Evolutionary conservation across 139 green algal genomes (phyloP).

Genomic region (Zygnema cylindricum): DNA sequence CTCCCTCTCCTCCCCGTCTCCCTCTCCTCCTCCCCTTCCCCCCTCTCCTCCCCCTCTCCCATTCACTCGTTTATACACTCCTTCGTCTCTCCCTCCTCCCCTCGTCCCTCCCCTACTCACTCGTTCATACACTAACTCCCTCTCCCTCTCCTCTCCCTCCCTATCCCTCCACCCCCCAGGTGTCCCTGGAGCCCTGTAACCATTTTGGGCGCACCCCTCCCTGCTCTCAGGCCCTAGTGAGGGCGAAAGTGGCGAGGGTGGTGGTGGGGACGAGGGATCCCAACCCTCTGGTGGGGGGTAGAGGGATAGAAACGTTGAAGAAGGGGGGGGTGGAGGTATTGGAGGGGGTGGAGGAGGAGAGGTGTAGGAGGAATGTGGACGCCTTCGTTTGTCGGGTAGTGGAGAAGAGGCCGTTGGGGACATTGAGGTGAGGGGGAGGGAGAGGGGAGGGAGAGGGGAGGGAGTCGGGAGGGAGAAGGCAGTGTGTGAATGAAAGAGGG

Average conservation of each 20-base stretch:
- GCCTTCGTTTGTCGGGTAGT: constrained; percentile 59
- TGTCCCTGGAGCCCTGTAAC: constrained; percentile 98
- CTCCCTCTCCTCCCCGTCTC: too few relatives aligned
- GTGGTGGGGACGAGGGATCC: constrained; percentile 65
- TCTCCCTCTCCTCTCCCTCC: too few relatives aligned
- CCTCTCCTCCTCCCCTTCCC: too few relatives aligned
- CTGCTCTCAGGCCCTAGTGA: constrained; percentile 88
- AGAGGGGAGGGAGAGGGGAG: too few relatives aligned
- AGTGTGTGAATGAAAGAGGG: not conserved
- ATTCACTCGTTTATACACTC: too few relatives aligned
- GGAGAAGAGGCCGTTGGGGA: constrained; percentile 13
- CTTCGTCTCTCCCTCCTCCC: too few relatives aligned
- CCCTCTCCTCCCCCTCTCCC: too few relatives aligned
- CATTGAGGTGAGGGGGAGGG: constrained; percentile 36
- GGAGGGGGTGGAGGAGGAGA: constrained; percentile 60
- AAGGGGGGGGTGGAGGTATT: constrained; percentile 63
- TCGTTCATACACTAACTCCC: too few relatives aligned
- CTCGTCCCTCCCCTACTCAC: too few relatives aligned
- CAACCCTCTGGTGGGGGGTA: constrained; percentile 62
- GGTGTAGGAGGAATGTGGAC: constrained; percentile 50
- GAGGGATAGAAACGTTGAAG: constrained; percentile 63
- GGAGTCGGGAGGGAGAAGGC: too few relatives aligned
- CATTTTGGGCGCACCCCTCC: constrained; percentile 94
- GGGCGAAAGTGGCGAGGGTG: constrained; percentile 74
- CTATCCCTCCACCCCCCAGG: too few relatives aligned